Percentiles rank a stretch among this genome's conserved stretches.
Evolutionary conservation across 345 rosid species (phyloP).

Genomic region (Mangifera indica): DNA sequence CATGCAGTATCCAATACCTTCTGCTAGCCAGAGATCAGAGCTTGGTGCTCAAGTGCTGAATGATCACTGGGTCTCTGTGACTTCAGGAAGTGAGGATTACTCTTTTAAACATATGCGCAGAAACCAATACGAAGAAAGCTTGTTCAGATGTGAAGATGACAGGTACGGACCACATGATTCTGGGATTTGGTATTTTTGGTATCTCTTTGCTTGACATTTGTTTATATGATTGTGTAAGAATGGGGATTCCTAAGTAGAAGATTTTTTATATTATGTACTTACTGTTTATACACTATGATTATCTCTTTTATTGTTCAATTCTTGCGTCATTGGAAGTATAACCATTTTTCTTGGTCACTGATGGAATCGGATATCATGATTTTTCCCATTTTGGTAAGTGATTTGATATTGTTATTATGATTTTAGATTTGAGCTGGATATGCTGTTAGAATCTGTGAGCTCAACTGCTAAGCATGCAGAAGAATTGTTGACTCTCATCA

Average conservation of each 20-base stretch:
- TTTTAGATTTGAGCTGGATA: constrained; percentile 93
- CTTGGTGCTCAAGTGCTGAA: constrained; percentile 83
- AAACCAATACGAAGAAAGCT: constrained; percentile 93
- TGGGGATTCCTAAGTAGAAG: constrained; percentile 2
- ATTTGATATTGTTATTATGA: constrained; percentile 46
- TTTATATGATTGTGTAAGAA: neutral
- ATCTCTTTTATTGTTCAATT: neutral
- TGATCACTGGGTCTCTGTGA: constrained; percentile 97
- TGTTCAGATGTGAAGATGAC: constrained; percentile 98
- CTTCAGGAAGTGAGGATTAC: constrained; percentile 95
- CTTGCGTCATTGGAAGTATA: neutral
- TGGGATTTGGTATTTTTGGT: neutral
- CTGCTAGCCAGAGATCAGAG: constrained; percentile 77
- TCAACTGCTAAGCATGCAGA: constrained; percentile 78
- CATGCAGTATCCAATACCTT: constrained; percentile 80
- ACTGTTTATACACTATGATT: neutral
- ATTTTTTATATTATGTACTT: constrained; percentile 21
- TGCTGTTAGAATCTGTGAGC: constrained; percentile 91
- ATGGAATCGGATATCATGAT: constrained; percentile 2
- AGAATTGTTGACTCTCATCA: constrained; percentile 64
- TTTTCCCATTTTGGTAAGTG: constrained; percentile 86
- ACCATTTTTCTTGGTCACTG: neutral
- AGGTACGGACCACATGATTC: constrained; percentile 43
- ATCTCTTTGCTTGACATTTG: constrained; percentile 5
- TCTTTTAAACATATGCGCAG: constrained; percentile 96